Evolutionary conservation across 106 monocot genomes (phyloP).

Genomic region (Ottelia alismoides): DNA sequence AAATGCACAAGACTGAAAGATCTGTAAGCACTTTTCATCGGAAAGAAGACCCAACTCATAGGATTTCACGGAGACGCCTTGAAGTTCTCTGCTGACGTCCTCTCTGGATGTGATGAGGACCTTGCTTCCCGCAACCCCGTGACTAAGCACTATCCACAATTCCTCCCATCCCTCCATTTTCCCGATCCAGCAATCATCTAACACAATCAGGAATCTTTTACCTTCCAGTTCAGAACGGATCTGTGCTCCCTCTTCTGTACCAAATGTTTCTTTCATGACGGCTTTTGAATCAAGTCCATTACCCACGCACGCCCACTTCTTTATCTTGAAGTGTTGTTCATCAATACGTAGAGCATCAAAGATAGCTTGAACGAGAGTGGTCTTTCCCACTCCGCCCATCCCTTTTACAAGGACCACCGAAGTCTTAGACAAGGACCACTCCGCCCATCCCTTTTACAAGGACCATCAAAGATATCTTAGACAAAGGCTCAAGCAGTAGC

Average conservation of each 20-base stretch:
- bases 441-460: too few relatives aligned
- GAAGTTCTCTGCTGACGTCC: constrained; percentile 7
- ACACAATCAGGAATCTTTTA: constrained; percentile 19
- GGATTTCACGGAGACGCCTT: too few relatives aligned
- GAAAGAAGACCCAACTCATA: not conserved
- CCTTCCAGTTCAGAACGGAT: not conserved
- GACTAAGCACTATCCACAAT: not conserved
- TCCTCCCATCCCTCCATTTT: constrained; percentile 3
- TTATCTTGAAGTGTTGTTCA: not conserved
- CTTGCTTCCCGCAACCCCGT: constrained; percentile 1
- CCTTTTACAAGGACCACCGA: constrained; percentile 17
- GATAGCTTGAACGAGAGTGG: constrained; percentile 16
- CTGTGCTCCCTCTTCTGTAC: too few relatives aligned
- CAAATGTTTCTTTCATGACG: too few relatives aligned
- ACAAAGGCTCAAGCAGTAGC: too few relatives aligned
- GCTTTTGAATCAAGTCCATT: not conserved
- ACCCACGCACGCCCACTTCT: not conserved
- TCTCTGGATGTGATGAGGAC: constrained; percentile 16
- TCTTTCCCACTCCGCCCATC: constrained; percentile 27
- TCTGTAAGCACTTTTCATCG: constrained; percentile 3
- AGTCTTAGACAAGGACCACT: too few relatives aligned
- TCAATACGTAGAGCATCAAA: not conserved
- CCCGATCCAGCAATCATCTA: constrained; percentile 21
- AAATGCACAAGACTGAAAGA: constrained; percentile 5
- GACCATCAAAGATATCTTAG: too few relatives aligned